Conservation (phyloP, 1,284 basidiomycete species). For the Baeospora myosura region DNA sequence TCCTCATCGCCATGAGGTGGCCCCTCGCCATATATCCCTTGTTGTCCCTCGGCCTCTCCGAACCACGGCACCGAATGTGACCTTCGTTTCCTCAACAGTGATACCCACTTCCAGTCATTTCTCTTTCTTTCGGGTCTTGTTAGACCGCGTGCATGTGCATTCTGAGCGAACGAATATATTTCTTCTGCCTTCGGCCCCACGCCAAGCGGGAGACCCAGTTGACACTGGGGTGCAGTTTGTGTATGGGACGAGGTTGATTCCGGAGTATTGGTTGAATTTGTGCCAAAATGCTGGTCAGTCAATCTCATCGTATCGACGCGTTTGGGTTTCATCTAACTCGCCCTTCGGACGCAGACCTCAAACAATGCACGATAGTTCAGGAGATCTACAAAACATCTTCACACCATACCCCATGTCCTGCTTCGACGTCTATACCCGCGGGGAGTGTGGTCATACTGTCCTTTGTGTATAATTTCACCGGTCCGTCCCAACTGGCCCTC, state of each 20-base stretch:
- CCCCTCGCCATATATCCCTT: neutral
- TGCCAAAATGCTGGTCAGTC: neutral
- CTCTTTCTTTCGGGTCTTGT: slow-evolving; percentile 5
- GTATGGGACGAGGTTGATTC: neutral
- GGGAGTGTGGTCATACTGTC: too few species aligned
- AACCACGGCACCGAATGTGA: slow-evolving; percentile 1
- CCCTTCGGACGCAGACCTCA: too few species aligned
- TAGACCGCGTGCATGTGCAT: slow-evolving; percentile 3
- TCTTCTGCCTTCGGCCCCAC: too few species aligned
- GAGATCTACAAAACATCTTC: too few species aligned
- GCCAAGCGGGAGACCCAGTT: too few species aligned
- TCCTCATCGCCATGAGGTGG: neutral
- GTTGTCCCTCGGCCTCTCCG: neutral
- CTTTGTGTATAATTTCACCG: too few species aligned
- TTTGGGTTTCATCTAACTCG: too few species aligned
- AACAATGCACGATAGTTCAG: too few species aligned
- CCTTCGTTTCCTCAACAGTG: neutral
- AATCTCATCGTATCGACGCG: too few species aligned
- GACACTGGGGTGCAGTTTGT: neutral
- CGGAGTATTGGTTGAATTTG: neutral
- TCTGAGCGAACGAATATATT: neutral
- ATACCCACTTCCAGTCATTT: neutral
- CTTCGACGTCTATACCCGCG: too few species aligned
- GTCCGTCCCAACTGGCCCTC: too few species aligned
- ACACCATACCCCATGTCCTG: too few species aligned